Conservation (phyloP, 257 asterid genomes). For the Osmanthus fragrans region DNA sequence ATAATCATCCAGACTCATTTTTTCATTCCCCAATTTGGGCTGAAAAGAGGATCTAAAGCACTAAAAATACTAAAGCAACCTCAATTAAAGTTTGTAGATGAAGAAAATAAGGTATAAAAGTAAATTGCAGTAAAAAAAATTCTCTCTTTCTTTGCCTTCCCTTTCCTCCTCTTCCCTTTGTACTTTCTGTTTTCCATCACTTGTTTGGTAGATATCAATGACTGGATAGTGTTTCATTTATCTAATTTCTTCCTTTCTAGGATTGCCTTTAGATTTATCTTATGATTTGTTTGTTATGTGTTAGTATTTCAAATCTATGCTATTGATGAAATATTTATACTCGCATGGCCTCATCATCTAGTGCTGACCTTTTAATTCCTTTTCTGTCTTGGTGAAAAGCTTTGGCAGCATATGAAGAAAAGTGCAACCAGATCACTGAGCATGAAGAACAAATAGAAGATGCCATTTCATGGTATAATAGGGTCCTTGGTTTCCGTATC, state of each 20-base stretch:
- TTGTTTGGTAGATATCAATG: background rate
- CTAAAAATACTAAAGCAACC: background rate
- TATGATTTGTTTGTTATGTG: background rate
- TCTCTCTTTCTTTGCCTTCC: background rate
- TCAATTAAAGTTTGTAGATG: background rate
- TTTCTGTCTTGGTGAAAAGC: conserved; percentile 38
- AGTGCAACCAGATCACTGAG: conserved; percentile 42
- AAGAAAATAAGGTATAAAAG: background rate
- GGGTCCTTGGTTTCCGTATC: conserved; percentile 79
- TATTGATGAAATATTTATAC: conserved; percentile 5
- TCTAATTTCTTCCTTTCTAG: background rate
- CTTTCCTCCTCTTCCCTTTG: background rate
- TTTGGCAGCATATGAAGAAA: conserved; percentile 51
- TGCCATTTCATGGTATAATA: conserved; percentile 87
- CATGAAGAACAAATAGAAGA: conserved; percentile 68
- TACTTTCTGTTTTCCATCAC: background rate
- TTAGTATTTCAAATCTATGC: background rate
- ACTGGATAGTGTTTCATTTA: background rate
- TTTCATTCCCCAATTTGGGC: background rate
- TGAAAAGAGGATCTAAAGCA: background rate
- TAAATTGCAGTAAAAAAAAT: background rate
- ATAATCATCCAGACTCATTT: background rate
- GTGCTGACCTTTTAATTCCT: conserved; percentile 21
- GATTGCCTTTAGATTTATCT: background rate
- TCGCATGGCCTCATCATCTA: background rate